Percentiles rank a stretch among this genome's conserved stretches.
phyloP scores from a whole-genome alignment of 164 flowering plant species.

The Pachysandra terminalis region DNA sequence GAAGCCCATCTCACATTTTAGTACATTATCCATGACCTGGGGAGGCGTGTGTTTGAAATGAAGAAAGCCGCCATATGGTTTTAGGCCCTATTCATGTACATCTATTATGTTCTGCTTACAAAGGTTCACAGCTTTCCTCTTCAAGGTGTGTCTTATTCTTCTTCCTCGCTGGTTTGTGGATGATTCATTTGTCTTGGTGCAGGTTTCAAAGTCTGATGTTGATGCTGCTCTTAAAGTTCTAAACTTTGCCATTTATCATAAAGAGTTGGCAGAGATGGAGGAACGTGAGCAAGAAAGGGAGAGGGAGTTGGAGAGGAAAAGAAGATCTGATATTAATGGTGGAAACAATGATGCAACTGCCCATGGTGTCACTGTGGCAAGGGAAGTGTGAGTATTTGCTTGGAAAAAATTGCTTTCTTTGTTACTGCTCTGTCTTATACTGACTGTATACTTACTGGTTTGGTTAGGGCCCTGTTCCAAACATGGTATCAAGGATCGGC shows the following conservation, averaged over 20 bases:
- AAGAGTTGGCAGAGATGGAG: constrained; percentile 93
- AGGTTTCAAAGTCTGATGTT: constrained; percentile 81
- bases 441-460: too few relatives aligned
- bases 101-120: too few relatives aligned
- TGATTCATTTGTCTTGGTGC: constrained; percentile 12
- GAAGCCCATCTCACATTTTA: background rate
- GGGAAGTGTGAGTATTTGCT: constrained; percentile 38
- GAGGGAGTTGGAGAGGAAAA: constrained; percentile 56
- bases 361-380: constrained; percentile 18
- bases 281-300: constrained; percentile 81
- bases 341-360: constrained; percentile 18
- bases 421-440: background rate
- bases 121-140: background rate
- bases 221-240: constrained; percentile 94
- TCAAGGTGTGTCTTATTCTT: background rate
- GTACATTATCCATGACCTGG: background rate
- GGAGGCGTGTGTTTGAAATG: background rate
- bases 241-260: constrained; percentile 96
- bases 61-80: background rate
- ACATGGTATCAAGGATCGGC: too few relatives aligned
- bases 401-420: background rate
- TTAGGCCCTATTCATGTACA: background rate
- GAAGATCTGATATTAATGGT: constrained; percentile 42
- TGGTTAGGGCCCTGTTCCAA: too few relatives aligned
- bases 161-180: background rate